Percentiles rank a stretch among this genome's conserved stretches.
phyloP scores from a whole-genome alignment of 148 eudicot species.

The Camellia japonica region DNA sequence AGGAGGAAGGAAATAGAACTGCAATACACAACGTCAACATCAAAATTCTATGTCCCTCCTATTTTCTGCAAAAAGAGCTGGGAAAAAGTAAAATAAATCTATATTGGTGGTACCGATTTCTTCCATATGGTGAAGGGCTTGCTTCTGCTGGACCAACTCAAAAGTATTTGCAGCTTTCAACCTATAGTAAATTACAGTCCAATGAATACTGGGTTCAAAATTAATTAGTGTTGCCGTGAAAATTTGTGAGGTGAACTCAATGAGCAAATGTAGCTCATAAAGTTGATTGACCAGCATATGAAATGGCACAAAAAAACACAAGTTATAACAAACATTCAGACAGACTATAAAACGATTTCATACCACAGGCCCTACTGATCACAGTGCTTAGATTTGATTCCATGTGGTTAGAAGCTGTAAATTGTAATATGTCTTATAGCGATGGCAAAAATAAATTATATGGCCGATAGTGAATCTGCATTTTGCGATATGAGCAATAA shows the following conservation, averaged over 20 bases:
- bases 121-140: not conserved
- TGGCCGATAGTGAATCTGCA: not conserved
- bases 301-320: not conserved
- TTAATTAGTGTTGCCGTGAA: no score
- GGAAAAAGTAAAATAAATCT: not conserved
- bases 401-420: not conserved
- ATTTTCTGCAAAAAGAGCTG: not conserved
- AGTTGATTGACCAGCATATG: not conserved
- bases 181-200: no score
- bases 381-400: not conserved
- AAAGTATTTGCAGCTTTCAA: no score
- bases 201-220: no score
- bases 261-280: not conserved
- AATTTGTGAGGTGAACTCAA: no score
- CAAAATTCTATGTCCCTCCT: no score
- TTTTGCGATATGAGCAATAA: not conserved
- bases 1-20: not conserved
- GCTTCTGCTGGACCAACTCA: no score
- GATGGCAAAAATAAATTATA: not conserved
- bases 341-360: not conserved
- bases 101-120: no score
- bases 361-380: not conserved
- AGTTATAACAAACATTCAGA: not conserved
- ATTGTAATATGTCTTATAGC: not conserved
- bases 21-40: not conserved